phyloP scores from a whole-genome alignment of 306 rosid genomes.

The Gastrolobium villosum region DNA sequence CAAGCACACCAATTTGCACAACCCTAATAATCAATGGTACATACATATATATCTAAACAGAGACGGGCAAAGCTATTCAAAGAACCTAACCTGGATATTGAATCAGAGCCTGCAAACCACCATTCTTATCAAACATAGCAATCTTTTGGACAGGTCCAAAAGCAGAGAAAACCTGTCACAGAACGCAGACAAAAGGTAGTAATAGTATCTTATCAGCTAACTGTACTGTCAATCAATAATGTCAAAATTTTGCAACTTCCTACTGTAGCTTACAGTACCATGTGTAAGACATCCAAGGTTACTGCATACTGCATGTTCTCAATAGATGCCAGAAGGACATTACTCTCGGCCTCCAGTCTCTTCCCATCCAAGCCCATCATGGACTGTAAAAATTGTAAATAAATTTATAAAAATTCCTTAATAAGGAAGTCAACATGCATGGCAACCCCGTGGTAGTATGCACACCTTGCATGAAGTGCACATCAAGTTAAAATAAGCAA shows the following conservation, averaged over 20 bases:
- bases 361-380: conserved; percentile 90
- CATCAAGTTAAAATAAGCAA: conserved; percentile 19
- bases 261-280: conserved; percentile 60
- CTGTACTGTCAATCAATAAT: conserved; percentile 25
- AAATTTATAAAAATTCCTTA: not conserved
- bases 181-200: not conserved
- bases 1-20: not conserved
- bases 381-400: conserved; percentile 61
- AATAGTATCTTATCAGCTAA: conserved; percentile 31
- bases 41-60: not conserved
- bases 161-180: conserved; percentile 84
- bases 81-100: conserved; percentile 81
- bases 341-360: conserved; percentile 93
- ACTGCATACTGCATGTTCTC: conserved; percentile 99
- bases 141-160: conserved; percentile 97
- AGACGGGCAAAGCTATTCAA: conserved; percentile 16
- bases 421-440: conserved; percentile 21
- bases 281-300: conserved; percentile 93
- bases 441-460: conserved; percentile 27
- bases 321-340: conserved; percentile 98
- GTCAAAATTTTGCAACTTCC: not conserved
- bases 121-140: conserved; percentile 98
- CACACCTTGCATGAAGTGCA: conserved; percentile 19
- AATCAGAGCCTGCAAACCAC: conserved; percentile 96
- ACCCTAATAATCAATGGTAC: not conserved